Base-by-base conservation (phyloP, 768 basidiomycete genomes). In the Podaxis sp. region DNA sequence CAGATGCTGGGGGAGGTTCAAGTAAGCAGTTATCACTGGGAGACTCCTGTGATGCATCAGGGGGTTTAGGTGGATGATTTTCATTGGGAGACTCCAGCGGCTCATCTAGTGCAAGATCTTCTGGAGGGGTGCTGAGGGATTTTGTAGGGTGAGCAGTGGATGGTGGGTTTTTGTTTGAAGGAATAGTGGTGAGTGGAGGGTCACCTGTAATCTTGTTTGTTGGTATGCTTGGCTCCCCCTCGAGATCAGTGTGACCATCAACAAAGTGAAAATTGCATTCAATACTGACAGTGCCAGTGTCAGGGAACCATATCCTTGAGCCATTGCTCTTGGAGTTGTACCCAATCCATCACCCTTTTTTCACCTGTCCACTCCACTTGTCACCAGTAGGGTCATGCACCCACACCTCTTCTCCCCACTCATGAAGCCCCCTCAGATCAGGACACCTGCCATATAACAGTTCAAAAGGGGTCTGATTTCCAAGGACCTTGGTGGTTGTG, bases 381-480 rank as follows among this genome's bases (percentile, higher is more conserved):
- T 38, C 63, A 61, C 42, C 26, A 28, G 42, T 3, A 24, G 49
- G 5, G 4, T 60, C 4, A n/a, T 55, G 38, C 36, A 79, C 78
- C 67, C 68, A 76, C 0, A 73, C 71, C 52, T 71, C 69, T n/a
- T 68, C 67, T 7, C 78, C 77, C 72, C 74, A 81, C 36, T 73
- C 71, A 1, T 67, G 67, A 0, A 77, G 30, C 12, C 57, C 52
- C 5, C 15, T 13, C 4, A 76, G 55, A 48, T 73, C 51, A 2
- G 72, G 74, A 40, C 74, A 74, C 44, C 65, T 60, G 3, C 70
- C 68, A 57, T 59, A 52, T 9, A 52, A 19, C 0, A 63, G 44
- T 33, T 71, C 62, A 55, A 67, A 70, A 0, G 73, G 73, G 33
- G 71, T 73, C 49, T 59, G 68, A 4, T 69, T 68, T 9, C 68